A percentile compares a stretch with the other conserved stretches of the same genome.
These are phyloP conservation scores for Peniophora sp. DNA, from an alignment of 1,284 basidiomycete genomes.

Conservation along the genomic window DNA sequence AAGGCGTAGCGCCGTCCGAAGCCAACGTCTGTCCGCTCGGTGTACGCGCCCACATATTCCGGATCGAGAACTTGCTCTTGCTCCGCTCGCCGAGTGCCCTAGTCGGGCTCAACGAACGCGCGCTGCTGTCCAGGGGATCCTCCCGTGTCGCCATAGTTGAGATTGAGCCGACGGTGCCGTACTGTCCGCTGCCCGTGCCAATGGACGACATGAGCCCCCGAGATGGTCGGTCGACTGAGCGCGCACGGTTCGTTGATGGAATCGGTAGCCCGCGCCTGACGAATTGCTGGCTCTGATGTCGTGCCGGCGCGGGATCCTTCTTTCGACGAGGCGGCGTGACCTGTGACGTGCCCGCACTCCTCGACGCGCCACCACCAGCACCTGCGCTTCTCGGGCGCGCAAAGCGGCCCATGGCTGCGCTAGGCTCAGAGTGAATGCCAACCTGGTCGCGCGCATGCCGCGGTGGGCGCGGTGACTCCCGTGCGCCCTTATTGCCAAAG, in stretches of 20 bases:
- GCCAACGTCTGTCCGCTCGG: conserved; percentile 2
- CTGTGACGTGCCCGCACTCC: background rate
- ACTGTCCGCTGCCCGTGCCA: too few species aligned
- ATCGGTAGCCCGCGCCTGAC: conserved; percentile 1
- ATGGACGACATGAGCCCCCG: too few species aligned
- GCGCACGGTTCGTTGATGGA: background rate
- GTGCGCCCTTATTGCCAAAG: background rate
- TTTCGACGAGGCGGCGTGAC: too few species aligned
- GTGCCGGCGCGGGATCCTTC: conserved; percentile 10
- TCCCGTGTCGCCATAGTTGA: too few species aligned
- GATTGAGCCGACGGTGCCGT: too few species aligned
- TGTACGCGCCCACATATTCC: background rate
- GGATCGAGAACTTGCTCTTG: background rate
- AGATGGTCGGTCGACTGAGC: background rate
- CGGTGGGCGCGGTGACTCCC: background rate
- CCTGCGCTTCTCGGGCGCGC: background rate
- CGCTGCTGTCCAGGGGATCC: background rate
- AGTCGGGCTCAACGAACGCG: conserved; percentile 8
- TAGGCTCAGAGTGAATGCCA: background rate
- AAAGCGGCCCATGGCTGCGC: background rate
- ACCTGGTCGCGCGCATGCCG: background rate
- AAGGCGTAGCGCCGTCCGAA: background rate
- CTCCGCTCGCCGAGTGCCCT: conserved; percentile 1
- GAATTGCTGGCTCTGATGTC: conserved; percentile 17
- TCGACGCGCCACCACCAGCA: background rate